Percentiles rank a stretch among this genome's conserved stretches.
Conservation (phyloP, 1,139 yeast genomes). For the Wickerhamomyces sp. region DNA sequence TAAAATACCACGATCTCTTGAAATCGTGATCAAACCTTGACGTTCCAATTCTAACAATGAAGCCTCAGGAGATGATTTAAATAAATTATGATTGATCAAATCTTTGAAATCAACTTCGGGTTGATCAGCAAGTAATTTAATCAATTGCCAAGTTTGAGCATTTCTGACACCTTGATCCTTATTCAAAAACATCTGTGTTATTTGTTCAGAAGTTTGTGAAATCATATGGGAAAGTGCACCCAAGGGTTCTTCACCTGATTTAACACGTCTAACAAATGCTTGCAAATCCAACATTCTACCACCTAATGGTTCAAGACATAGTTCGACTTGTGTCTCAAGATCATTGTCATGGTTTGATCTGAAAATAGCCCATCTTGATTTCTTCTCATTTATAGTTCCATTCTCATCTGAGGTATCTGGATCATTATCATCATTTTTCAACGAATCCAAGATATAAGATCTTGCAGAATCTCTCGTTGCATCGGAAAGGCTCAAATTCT, state of each 20-base stretch:
- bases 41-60: slow-evolving; percentile 72
- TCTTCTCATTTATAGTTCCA: slow-evolving; percentile 8
- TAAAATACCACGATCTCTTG: slow-evolving; percentile 71
- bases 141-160: slow-evolving; percentile 86
- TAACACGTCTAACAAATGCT: slow-evolving; percentile 80
- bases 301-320: slow-evolving; percentile 71
- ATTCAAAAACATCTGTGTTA: slow-evolving; percentile 71
- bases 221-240: slow-evolving; percentile 79
- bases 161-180: slow-evolving; percentile 54
- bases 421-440: slow-evolving; percentile 30
- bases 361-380: slow-evolving; percentile 13
- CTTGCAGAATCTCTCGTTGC: slow-evolving; percentile 71
- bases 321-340: slow-evolving; percentile 50
- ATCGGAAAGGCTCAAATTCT: slow-evolving; percentile 69
- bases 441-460: slow-evolving; percentile 62
- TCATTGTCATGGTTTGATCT: no score
- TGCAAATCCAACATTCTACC: slow-evolving; percentile 95
- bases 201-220: slow-evolving; percentile 79
- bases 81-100: slow-evolving; percentile 54
- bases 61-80: slow-evolving; percentile 50
- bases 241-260: slow-evolving; percentile 77
- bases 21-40: slow-evolving; percentile 65
- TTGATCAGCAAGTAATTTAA: slow-evolving; percentile 53
- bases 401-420: slow-evolving; percentile 16
- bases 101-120: slow-evolving; percentile 46